Evolutionary conservation across 2,329 filamentous ascomycete genomes (phyloP), one percentile per base, ranked within the genome.

Genomic region (Coleophoma eucalyptorum): DNA sequence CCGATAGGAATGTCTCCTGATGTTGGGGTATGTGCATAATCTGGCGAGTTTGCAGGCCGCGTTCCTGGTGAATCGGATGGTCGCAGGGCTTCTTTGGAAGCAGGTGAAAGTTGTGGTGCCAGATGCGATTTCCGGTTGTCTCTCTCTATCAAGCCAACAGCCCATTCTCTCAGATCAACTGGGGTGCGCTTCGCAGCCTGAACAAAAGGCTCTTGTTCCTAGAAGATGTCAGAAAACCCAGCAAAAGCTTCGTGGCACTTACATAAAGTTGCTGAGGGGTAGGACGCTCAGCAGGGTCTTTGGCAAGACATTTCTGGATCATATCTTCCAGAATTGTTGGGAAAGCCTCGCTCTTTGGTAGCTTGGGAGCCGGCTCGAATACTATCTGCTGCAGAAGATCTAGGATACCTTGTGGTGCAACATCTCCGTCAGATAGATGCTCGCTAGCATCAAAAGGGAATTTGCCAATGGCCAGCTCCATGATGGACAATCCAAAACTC

Each of bases 281-380:
- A 47, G 93, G 94, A 48, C 94, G 84, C 65, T 90, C 83, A 53
- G 92, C 89, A 0, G 94, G 89, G 55, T 89, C 84, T 74, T 99
- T 99, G 69, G 86, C 85, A 58, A 99, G 74, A 71, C 94, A 99
- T 69, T 95, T 96, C 58, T 94, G 91, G 52, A 97, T 93, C 83
- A 97, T 96, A 58, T 97, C 91, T 62, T 97, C 93, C 43, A 99
- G 73, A 57, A 97, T 97, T 26, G 84, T 82, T 1, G 94, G 94
- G 77, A 99, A 99, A 2, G 94, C 94, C 66, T 97, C 94, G 65
- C 92, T 97, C 81, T 97, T 96, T 40, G 94, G 94, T 47, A 99
- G 79, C 67, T 83, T 92, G 1, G 94, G 94, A 4, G 94, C 90
- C 4, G 92, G 91, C 69, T 99, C 94, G 66, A 97, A 88, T 20